Percentiles rank a stretch among this genome's conserved stretches.
Evolutionary conservation across 169 alveolate species (phyloP).

Genomic region (Cyclospora cayetanensis): DNA sequence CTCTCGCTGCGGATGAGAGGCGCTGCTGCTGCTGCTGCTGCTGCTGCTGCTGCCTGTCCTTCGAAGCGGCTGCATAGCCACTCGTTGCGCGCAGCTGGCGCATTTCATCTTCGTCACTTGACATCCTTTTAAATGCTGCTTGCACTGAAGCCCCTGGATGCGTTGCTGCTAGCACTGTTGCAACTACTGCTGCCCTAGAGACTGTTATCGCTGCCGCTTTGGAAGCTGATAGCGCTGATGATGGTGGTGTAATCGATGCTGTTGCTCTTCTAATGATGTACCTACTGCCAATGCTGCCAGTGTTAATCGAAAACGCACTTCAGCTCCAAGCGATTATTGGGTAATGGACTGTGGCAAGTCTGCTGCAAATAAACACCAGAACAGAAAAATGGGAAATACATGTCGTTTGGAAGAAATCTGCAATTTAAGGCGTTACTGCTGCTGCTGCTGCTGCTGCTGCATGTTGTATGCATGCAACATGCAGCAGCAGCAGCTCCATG

Average conservation of each 20-base stretch:
- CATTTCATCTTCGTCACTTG: conserved; percentile 19
- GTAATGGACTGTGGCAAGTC: too few relatives aligned
- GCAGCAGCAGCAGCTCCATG: not conserved
- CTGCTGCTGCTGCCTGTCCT: conserved; percentile 36
- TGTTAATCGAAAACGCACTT: too few relatives aligned
- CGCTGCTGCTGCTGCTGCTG: conserved; percentile 2
- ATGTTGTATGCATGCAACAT: not conserved
- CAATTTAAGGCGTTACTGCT: not conserved
- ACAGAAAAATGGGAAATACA: too few relatives aligned
- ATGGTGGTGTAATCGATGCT: not conserved
- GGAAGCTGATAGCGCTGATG: not conserved
- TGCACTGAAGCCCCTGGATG: not conserved
- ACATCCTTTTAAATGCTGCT: not conserved
- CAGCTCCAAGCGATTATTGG: too few relatives aligned
- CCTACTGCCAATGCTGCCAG: too few relatives aligned
- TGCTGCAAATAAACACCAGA: too few relatives aligned
- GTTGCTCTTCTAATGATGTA: too few relatives aligned
- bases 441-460: conserved; percentile 19
- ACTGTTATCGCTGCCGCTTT: not conserved
- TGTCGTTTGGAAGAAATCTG: too few relatives aligned
- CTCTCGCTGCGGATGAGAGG: not conserved
- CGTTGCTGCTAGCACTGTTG: not conserved
- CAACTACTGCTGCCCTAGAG: not conserved
- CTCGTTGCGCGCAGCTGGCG: conserved; percentile 4
- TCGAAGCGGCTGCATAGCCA: not conserved